These are phyloP conservation scores for Fremontodendron californicum DNA, from an alignment of 345 rosid genomes.

Conservation along the genomic window DNA sequence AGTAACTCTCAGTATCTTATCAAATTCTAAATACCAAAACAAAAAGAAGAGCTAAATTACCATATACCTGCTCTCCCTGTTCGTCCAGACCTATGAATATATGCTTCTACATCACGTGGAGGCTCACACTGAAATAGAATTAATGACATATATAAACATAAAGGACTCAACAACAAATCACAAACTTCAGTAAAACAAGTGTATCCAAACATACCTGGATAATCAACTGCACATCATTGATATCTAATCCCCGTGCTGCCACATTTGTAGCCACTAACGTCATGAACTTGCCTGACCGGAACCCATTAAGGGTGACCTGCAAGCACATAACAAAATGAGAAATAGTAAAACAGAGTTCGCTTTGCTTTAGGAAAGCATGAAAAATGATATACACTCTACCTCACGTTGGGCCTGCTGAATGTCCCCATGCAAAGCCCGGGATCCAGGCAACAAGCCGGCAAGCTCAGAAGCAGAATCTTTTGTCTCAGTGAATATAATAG, in stretches of 20 bases:
- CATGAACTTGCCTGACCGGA: conserved; percentile 83
- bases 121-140: conserved; percentile 74
- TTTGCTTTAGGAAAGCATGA: background rate
- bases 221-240: conserved; percentile 1
- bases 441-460: conserved; percentile 74
- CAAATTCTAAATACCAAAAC: conserved; percentile 8
- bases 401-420: conserved; percentile 91
- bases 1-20: conserved; percentile 13
- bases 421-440: conserved; percentile 93
- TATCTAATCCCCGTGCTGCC: conserved; percentile 1
- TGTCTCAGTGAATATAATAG: conserved; percentile 86
- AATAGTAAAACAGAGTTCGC: background rate
- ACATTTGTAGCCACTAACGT: conserved; percentile 23
- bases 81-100: conserved; percentile 97
- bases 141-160: conserved; percentile 3
- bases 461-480: conserved; percentile 89
- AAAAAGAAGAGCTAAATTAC: background rate
- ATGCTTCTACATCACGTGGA: conserved; percentile 96
- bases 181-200: background rate
- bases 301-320: conserved; percentile 85
- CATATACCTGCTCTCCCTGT: conserved; percentile 95
- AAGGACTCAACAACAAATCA: background rate
- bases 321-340: conserved; percentile 18
- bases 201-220: conserved; percentile 33
- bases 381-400: conserved; percentile 37